Conservation (phyloP, 352 stramenopile species). For the Phytophthora fragariaefolia region DNA sequence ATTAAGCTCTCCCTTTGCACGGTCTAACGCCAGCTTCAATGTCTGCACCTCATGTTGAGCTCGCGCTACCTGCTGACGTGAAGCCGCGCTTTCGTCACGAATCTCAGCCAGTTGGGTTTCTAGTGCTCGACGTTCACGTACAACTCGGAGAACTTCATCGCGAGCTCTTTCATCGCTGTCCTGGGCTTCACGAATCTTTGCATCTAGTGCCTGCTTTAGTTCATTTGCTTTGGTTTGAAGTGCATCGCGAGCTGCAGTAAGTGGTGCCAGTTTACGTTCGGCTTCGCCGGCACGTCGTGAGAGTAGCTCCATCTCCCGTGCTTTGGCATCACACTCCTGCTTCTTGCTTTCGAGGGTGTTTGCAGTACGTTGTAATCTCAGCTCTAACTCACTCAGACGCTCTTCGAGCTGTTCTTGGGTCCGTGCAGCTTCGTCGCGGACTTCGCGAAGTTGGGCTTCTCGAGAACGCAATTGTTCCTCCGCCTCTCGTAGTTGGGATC, state of each 20-base stretch:
- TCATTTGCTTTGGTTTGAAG: conserved; percentile 60
- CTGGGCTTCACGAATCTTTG: conserved; percentile 52
- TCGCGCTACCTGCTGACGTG: conserved; percentile 49
- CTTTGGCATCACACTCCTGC: conserved; percentile 60
- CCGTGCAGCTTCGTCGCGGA: conserved; percentile 26
- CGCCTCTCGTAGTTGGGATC: conserved; percentile 43
- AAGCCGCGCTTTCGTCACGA: conserved; percentile 62
- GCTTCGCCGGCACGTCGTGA: conserved; percentile 53
- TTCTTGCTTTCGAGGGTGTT: conserved; percentile 64
- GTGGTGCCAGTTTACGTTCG: conserved; percentile 64
- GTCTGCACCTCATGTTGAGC: conserved; percentile 52
- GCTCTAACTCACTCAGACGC: conserved; percentile 27
- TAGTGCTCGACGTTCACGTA: conserved; percentile 69
- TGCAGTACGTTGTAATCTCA: conserved; percentile 28
- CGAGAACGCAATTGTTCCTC: conserved; percentile 54
- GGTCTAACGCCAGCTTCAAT: conserved; percentile 59
- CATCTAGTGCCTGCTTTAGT: conserved; percentile 64
- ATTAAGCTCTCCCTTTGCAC: conserved; percentile 60
- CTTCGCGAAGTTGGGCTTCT: conserved; percentile 31
- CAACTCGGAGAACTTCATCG: conserved; percentile 48
- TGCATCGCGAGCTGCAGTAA: conserved; percentile 58
- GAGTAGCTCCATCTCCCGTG: conserved; percentile 60
- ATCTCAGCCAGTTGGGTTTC: conserved; percentile 52
- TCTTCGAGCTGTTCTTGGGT: conserved; percentile 34
- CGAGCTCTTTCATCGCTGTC: conserved; percentile 59